Evolutionary conservation across 1,139 yeast species (phyloP).

Genomic region (Saccharomyces hybrid): DNA sequence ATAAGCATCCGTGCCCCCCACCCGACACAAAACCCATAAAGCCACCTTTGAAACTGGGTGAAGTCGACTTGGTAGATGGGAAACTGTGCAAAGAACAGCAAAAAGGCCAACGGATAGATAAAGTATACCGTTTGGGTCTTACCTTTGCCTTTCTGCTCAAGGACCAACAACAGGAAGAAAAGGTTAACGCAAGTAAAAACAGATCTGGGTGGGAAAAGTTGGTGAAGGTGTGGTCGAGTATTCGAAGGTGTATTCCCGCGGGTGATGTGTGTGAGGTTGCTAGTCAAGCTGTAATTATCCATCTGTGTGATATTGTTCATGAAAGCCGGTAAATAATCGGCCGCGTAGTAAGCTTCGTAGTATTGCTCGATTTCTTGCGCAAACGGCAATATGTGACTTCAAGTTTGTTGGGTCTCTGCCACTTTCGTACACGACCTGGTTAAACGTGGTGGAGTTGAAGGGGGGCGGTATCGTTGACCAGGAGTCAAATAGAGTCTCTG

Average conservation of each 20-base stretch:
- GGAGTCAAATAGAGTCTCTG: constrained; percentile 36
- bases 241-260: constrained; percentile 28
- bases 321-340: constrained; percentile 21
- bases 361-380: constrained; percentile 31
- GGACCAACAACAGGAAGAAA: constrained; percentile 50
- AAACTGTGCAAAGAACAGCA: constrained; percentile 46
- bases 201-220: constrained; percentile 65
- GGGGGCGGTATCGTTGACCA: constrained; percentile 27
- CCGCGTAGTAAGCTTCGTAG: constrained; percentile 30
- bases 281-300: constrained; percentile 16
- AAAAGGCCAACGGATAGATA: no score
- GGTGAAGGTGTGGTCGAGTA: constrained; percentile 42
- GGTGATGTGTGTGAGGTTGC: constrained; percentile 3
- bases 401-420: constrained; percentile 48
- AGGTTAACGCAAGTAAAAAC: no score
- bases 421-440: constrained; percentile 41
- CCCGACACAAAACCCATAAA: no score
- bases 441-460: constrained; percentile 23
- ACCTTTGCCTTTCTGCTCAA: constrained; percentile 37
- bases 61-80: constrained; percentile 52
- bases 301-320: constrained; percentile 15
- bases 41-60: constrained; percentile 43
- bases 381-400: constrained; percentile 37
- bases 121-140: constrained; percentile 40
- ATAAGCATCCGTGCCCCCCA: no score